Evolutionary conservation across 371 early-diverging fungal genomes (phyloP), one percentile per base, ranked within the genome.

Genomic region (Mortierella sp.): DNA sequence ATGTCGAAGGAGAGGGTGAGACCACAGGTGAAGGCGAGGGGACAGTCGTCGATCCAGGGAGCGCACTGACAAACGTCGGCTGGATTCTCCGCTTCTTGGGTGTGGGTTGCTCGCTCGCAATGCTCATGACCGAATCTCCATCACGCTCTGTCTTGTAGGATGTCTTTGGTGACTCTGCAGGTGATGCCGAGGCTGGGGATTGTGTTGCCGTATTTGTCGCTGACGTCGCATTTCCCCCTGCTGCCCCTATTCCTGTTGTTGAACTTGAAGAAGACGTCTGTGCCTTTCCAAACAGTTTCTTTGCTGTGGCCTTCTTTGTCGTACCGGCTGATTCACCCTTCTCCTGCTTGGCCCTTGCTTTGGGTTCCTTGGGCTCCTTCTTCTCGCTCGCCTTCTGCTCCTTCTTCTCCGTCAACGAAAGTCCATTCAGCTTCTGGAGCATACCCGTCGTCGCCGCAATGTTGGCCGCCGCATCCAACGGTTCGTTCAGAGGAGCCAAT

Each of bases 381-480:
- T 37, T 71, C n/a, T 63, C 64, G 26, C 39, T 47, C 19, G 37
- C 39, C 47, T 71, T 73, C 8, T 66, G 55, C 34, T 74, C 77
- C 71, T 76, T 76, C 7, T 69, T 71, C 29, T 83, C 84, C 22
- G 70, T 73, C 39, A 83, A 24, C 9, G 84, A 76, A 24, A 83
- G 45, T 13, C 84, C 75, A 31, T 73, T 79, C 41, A 83, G 39
- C 16, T 76, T 75, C 31, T 83, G 79, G 5, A 79, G 66, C 84
- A 83, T 79, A 7, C 79, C 84, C 4, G 79, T 79, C 0, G 84
- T 77, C 2, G 78, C 82, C 7, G 82, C 82, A 40, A 77, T 61
- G 9, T 71, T 66, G n/a, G 75, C 78, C 3, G 82, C 52, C 0
- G 72, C 47, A 1, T 82, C 82, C 55, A 73, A 29, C 13, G 74